Conservation (phyloP, 2,329 filamentous ascomycete genomes). For the Talaromyces sp. region DNA sequence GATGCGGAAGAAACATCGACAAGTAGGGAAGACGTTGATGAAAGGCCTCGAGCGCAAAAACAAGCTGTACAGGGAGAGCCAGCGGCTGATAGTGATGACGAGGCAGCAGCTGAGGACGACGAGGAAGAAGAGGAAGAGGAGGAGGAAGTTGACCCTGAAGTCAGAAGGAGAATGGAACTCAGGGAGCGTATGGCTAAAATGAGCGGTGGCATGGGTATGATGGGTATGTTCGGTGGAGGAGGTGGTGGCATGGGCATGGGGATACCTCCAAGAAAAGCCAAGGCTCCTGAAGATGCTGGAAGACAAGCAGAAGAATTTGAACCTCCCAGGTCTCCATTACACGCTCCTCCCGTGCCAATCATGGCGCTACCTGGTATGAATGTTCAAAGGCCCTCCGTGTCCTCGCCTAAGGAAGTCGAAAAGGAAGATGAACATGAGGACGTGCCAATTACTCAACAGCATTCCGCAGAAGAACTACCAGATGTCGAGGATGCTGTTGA, state of each 20-base stretch:
- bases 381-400: constrained; percentile 48
- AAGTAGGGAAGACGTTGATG: constrained; percentile 73
- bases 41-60: constrained; percentile 35
- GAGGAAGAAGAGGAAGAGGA: constrained; percentile 71
- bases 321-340: constrained; percentile 24
- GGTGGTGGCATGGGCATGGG: constrained; percentile 47
- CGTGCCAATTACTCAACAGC: constrained; percentile 42
- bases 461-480: constrained; percentile 47
- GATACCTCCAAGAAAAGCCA: constrained; percentile 55
- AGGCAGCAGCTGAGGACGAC: constrained; percentile 51
- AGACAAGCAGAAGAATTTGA: constrained; percentile 31
- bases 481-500: constrained; percentile 53
- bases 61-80: constrained; percentile 45
- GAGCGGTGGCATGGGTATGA: constrained; percentile 96
- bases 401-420: constrained; percentile 45
- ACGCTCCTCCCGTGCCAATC: constrained; percentile 51
- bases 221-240: constrained; percentile 80
- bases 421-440: constrained; percentile 52
- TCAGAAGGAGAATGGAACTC: constrained; percentile 79
- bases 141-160: constrained; percentile 83
- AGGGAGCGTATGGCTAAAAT: constrained; percentile 97
- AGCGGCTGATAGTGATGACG: constrained; percentile 31
- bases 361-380: constrained; percentile 69
- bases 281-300: constrained; percentile 38
- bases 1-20: constrained; percentile 61